phyloP scores from a whole-genome alignment of 2,329 filamentous ascomycete species.

The Talaromyces islandicus region DNA sequence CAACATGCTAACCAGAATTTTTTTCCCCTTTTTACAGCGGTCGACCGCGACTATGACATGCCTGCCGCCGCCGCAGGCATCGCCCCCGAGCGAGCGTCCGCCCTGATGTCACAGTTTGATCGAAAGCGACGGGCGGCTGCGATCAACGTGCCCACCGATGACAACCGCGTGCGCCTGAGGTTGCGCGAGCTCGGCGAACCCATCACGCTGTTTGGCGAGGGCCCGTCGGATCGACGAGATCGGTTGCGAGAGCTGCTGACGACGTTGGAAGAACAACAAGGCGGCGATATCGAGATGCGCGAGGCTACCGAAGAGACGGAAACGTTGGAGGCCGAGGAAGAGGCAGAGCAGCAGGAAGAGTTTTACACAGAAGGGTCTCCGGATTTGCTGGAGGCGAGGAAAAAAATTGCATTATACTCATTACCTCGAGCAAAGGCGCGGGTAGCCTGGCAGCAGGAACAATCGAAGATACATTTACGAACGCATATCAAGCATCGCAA shows the following conservation, averaged over 20 bases:
- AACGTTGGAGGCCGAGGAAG: conserved; percentile 71
- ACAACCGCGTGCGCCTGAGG: conserved; percentile 72
- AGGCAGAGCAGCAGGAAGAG: conserved; percentile 77
- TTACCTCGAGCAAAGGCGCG: conserved; percentile 74
- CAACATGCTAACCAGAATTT: conserved; percentile 2
- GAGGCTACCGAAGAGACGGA: conserved; percentile 42
- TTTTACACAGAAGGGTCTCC: conserved; percentile 84
- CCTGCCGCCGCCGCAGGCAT: conserved; percentile 60
- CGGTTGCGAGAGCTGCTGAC: conserved; percentile 76
- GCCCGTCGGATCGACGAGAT: conserved; percentile 76
- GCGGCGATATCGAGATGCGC: conserved; percentile 47
- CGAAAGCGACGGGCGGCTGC: conserved; percentile 83
- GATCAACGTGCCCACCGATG: conserved; percentile 89
- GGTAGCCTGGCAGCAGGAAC: conserved; percentile 69
- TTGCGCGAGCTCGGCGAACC: conserved; percentile 87
- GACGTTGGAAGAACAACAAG: conserved; percentile 60
- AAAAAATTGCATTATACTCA: conserved; percentile 75
- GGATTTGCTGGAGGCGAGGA: conserved; percentile 68
- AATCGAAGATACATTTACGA: conserved; percentile 75
- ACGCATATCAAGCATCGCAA: conserved; percentile 93
- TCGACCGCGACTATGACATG: conserved; percentile 81
- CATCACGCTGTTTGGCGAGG: conserved; percentile 90
- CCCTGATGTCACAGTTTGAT: conserved; percentile 80
- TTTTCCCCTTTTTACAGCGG: conserved; percentile 40
- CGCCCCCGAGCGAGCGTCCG: conserved; percentile 74